phyloP scores from a whole-genome alignment of 176 grass and related monocot species.

The Secale cereale region DNA sequence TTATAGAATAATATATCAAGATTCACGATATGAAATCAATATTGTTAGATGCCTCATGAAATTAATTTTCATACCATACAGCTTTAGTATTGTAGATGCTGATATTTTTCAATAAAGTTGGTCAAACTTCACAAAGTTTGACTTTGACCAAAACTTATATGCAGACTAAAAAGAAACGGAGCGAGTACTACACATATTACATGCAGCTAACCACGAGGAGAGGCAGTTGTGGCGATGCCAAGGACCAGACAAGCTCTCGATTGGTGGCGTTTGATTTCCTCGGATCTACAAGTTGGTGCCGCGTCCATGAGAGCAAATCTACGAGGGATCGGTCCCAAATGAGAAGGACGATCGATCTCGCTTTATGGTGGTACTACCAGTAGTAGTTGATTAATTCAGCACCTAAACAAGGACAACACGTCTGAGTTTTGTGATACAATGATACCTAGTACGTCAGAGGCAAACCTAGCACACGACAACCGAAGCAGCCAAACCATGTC shows the following conservation, averaged over 20 bases:
- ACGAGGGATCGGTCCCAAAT: neutral
- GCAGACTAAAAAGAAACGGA: no score
- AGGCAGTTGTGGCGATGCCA: neutral
- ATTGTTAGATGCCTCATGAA: no score
- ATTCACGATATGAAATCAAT: no score
- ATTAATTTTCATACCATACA: no score
- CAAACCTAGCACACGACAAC: neutral
- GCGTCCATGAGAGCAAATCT: slow-evolving; percentile 36
- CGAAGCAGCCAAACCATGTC: neutral
- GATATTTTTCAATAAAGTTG: no score
- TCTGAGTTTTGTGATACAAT: neutral
- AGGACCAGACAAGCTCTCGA: neutral
- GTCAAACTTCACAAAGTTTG: no score
- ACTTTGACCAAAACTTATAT: no score
- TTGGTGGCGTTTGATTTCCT: slow-evolving; percentile 1
- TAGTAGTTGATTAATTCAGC: neutral
- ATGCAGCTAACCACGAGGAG: neutral
- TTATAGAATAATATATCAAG: no score
- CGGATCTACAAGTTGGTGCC: slow-evolving; percentile 35
- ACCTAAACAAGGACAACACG: neutral
- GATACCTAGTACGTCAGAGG: no score
- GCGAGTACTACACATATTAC: no score
- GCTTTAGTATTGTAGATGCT: no score
- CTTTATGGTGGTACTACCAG: slow-evolving; percentile 1
- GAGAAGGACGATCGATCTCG: neutral